Percentiles rank a stretch among this genome's conserved stretches.
Evolutionary conservation across 192 early-diverging fungal species (phyloP).

Genomic region (Coemansia sp.): DNA sequence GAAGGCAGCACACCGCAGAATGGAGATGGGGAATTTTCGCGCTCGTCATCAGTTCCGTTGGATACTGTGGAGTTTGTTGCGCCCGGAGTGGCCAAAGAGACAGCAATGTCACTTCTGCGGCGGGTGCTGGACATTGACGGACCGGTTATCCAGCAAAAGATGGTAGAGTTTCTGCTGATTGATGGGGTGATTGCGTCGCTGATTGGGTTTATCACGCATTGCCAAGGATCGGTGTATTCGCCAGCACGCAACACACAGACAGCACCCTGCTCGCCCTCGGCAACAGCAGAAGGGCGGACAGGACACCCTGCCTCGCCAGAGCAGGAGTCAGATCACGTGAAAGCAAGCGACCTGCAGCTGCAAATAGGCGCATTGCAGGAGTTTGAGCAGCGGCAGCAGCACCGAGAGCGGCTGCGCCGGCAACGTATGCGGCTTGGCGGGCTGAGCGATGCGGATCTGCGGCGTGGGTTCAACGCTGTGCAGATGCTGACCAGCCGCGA

Average conservation of each 20-base stretch:
- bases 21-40: slow-evolving; percentile 1
- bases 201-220: slow-evolving; percentile 51
- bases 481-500: slow-evolving; percentile 49
- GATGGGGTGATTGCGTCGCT: slow-evolving; percentile 55
- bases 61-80: slow-evolving; percentile 50
- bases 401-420: slow-evolving; percentile 36
- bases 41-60: slow-evolving; percentile 34
- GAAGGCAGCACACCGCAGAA: not conserved
- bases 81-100: slow-evolving; percentile 49
- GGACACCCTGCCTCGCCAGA: not conserved
- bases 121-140: slow-evolving; percentile 54
- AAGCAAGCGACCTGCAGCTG: slow-evolving; percentile 10
- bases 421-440: slow-evolving; percentile 40
- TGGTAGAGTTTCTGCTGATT: slow-evolving; percentile 56
- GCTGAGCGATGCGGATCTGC: slow-evolving; percentile 41
- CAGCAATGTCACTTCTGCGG: slow-evolving; percentile 45
- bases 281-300: not conserved
- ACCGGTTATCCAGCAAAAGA: slow-evolving; percentile 53
- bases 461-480: slow-evolving; percentile 46
- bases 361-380: slow-evolving; percentile 28
- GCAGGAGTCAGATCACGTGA: not conserved
- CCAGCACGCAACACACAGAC: slow-evolving; percentile 27
- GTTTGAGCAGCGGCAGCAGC: slow-evolving; percentile 38
- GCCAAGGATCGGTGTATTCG: slow-evolving; percentile 45
- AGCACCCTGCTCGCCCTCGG: slow-evolving; percentile 41